Conservation (phyloP, 129 eudicot genomes). For the Silybum marianum region DNA sequence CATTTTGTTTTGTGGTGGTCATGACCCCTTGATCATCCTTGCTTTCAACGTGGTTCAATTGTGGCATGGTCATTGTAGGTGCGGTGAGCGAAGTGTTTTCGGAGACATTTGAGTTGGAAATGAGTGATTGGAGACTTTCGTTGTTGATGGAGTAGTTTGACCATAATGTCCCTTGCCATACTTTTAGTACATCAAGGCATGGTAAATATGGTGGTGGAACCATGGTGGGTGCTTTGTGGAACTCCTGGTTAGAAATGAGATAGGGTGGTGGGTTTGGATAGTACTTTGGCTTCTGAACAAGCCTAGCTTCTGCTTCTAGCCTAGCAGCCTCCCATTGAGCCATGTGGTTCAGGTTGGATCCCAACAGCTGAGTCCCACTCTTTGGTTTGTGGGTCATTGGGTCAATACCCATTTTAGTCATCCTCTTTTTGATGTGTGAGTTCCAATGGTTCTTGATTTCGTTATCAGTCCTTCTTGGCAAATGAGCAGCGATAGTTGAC, state of each 20-base stretch:
- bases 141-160: conserved; percentile 35
- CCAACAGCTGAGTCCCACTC: conserved; percentile 41
- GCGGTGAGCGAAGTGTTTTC: conserved; percentile 13
- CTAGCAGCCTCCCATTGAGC: conserved; percentile 89
- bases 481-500: conserved; percentile 72
- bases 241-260: conserved; percentile 13
- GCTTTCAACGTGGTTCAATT: conserved; percentile 7
- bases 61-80: background rate
- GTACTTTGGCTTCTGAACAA: conserved; percentile 54
- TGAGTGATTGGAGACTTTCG: conserved; percentile 56
- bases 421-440: conserved; percentile 75
- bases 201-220: conserved; percentile 29
- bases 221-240: conserved; percentile 14
- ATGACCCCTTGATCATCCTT: conserved; percentile 14
- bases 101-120: conserved; percentile 45
- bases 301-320: conserved; percentile 78
- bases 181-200: conserved; percentile 69
- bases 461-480: conserved; percentile 74
- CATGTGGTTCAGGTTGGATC: conserved; percentile 81
- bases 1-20: conserved; percentile 14
- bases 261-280: conserved; percentile 17
- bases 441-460: conserved; percentile 85
- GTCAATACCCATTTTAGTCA: conserved; percentile 76
- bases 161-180: conserved; percentile 58
- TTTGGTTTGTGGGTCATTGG: conserved; percentile 79